Evolutionary conservation across 2,329 filamentous ascomycete species (phyloP).

Genomic region (Colletotrichum lini): DNA sequence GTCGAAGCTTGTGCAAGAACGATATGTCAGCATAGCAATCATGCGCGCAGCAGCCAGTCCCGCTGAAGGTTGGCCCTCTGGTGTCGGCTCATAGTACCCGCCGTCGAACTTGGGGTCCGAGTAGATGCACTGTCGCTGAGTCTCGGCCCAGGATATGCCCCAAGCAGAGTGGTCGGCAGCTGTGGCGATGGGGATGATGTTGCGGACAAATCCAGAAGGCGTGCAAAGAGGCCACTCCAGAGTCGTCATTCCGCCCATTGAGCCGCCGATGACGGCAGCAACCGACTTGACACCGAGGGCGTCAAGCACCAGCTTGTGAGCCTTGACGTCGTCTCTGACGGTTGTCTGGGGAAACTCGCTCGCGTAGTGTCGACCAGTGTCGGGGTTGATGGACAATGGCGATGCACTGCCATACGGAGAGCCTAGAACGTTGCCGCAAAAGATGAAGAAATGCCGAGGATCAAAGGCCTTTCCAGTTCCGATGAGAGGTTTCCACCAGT

Average conservation of each 20-base stretch:
- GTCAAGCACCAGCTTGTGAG: conserved; percentile 69
- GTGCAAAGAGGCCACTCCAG: conserved; percentile 71
- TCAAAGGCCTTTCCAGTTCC: conserved; percentile 85
- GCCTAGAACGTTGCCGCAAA: conserved; percentile 88
- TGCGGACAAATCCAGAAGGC: conserved; percentile 62
- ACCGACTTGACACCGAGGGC: conserved; percentile 67
- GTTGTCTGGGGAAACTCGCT: conserved; percentile 77
- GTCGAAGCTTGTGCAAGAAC: conserved; percentile 53
- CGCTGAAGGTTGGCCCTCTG: conserved; percentile 50
- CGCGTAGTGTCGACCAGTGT: conserved; percentile 44
- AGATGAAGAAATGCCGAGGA: conserved; percentile 85
- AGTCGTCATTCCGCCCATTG: conserved; percentile 71
- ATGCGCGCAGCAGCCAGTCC: conserved; percentile 55
- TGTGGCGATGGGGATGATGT: conserved; percentile 69
- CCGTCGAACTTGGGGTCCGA: conserved; percentile 51
- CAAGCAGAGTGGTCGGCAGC: conserved; percentile 70
- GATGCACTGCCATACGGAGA: conserved; percentile 89
- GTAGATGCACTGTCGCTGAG: conserved; percentile 65
- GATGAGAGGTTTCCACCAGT: conserved; percentile 90
- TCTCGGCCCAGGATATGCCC: conserved; percentile 73
- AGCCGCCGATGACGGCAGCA: conserved; percentile 68
- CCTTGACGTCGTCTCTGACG: conserved; percentile 75
- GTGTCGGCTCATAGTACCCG: conserved; percentile 52
- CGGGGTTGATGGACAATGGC: conserved; percentile 56
- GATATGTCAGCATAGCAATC: conserved; percentile 57